Evolutionary conservation across 225 moss, liverwort and hornwort genomes (phyloP).

Genomic region (Bryum argenteum): DNA sequence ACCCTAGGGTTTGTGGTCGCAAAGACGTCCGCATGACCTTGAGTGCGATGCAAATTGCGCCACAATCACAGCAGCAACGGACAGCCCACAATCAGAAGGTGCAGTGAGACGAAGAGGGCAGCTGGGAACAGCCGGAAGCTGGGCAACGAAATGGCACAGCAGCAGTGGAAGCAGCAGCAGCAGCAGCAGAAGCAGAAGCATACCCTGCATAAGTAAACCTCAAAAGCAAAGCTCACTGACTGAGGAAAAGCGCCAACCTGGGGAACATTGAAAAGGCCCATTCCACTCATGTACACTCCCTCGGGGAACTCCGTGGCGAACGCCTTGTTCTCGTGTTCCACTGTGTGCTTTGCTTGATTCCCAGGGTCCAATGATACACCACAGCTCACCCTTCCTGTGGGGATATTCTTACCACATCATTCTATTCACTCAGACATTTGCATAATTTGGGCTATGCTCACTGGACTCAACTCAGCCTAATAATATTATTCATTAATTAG

Average conservation of each 20-base stretch:
- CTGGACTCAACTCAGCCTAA: too few species aligned
- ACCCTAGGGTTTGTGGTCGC: constrained; percentile 42
- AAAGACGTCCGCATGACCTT: constrained; percentile 41
- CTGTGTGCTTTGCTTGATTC: too few species aligned
- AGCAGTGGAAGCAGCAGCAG: neutral
- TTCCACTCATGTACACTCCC: neutral
- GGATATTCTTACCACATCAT: neutral
- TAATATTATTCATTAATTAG: too few species aligned
- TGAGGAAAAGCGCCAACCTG: neutral
- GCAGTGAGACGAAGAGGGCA: neutral
- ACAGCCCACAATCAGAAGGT: neutral
- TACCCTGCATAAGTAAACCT: neutral
- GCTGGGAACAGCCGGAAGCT: neutral
- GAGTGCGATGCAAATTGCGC: neutral
- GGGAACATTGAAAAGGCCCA: neutral
- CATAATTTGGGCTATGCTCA: too few species aligned
- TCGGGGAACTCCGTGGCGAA: neutral
- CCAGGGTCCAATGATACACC: too few species aligned
- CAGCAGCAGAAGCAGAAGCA: neutral
- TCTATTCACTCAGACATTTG: neutral
- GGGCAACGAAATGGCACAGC: constrained; percentile 10
- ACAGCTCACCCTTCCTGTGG: too few species aligned
- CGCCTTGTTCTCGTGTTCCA: neutral
- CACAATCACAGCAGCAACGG: neutral
- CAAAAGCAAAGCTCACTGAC: neutral